These are phyloP conservation scores for Castanopsis chinensis DNA, from an alignment of 306 rosid genomes.

Conservation along the genomic window DNA sequence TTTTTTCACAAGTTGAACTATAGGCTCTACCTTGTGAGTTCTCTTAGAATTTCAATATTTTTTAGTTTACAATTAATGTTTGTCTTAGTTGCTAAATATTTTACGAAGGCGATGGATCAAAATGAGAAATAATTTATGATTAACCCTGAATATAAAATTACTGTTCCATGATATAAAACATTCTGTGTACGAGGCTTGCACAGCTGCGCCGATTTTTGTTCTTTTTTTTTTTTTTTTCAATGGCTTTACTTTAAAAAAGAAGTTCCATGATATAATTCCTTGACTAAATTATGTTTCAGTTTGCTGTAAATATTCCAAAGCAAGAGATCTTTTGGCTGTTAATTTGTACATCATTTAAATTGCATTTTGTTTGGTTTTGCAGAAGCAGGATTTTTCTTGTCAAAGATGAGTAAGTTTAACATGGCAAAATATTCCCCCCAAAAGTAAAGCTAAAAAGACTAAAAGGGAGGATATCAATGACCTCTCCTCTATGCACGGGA, in stretches of 20 bases:
- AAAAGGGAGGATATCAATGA: too few relatives aligned
- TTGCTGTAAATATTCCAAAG: neutral
- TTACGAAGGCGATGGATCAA: neutral
- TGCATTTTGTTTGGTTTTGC: conserved; percentile 13
- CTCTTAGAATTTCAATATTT: neutral
- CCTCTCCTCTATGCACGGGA: too few relatives aligned
- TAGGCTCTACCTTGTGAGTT: neutral
- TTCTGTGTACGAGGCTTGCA: too few relatives aligned
- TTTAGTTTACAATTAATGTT: neutral
- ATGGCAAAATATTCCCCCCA: conserved; percentile 54
- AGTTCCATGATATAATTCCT: neutral
- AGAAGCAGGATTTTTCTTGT: conserved; percentile 8
- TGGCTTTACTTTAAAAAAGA: too few relatives aligned
- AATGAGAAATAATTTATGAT: neutral
- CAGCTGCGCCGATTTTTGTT: too few relatives aligned
- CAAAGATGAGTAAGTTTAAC: conserved; percentile 69
- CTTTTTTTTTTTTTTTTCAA: too few relatives aligned
- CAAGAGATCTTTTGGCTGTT: neutral
- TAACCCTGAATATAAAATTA: too few relatives aligned
- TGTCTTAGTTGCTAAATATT: neutral
- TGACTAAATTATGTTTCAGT: neutral
- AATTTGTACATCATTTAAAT: neutral
- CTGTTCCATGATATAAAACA: too few relatives aligned
- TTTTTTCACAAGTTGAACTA: too few relatives aligned
- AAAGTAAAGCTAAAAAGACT: neutral